These are phyloP conservation scores for Aspergillus arachidicola DNA, from an alignment of 2,329 filamentous ascomycete species.

Conservation along the genomic window DNA sequence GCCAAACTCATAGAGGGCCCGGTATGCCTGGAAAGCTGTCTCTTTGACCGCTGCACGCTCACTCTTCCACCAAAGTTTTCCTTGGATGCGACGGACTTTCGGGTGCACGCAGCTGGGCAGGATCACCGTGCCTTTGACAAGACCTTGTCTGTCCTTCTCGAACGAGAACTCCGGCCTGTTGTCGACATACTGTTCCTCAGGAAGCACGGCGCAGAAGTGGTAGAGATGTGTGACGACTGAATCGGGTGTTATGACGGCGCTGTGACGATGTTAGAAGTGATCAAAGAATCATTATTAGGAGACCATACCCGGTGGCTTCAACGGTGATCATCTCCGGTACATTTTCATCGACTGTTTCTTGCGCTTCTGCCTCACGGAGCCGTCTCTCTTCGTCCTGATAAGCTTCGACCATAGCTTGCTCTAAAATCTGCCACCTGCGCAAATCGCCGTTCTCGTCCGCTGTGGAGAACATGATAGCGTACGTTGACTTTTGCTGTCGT, in stretches of 20 bases:
- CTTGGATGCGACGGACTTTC: constrained; percentile 57
- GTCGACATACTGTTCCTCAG: constrained; percentile 61
- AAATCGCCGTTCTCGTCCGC: constrained; percentile 37
- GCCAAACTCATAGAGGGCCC: constrained; percentile 67
- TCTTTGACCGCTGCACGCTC: constrained; percentile 77
- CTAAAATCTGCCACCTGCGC: constrained; percentile 66
- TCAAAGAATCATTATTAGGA: not conserved
- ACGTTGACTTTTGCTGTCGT: constrained; percentile 58
- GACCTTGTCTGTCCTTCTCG: constrained; percentile 20
- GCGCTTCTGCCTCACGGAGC: constrained; percentile 46
- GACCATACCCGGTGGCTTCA: constrained; percentile 30
- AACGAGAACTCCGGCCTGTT: constrained; percentile 65
- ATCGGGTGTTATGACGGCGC: constrained; percentile 70
- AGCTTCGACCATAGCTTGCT: constrained; percentile 69
- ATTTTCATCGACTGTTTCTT: constrained; percentile 53
- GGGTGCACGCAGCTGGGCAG: constrained; percentile 72
- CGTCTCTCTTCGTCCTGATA: constrained; percentile 68
- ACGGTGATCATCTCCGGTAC: constrained; percentile 45
- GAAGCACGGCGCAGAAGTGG: constrained; percentile 74
- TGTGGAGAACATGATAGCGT: constrained; percentile 52
- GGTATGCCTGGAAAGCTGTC: constrained; percentile 79
- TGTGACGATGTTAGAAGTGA: constrained; percentile 25
- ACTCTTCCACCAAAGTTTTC: constrained; percentile 64
- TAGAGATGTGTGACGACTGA: constrained; percentile 76
- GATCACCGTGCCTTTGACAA: constrained; percentile 60